Evolutionary conservation across 2,329 filamentous ascomycete genomes (phyloP), one percentile per base, ranked within the genome.

Genomic region (Colletotrichum phormii): DNA sequence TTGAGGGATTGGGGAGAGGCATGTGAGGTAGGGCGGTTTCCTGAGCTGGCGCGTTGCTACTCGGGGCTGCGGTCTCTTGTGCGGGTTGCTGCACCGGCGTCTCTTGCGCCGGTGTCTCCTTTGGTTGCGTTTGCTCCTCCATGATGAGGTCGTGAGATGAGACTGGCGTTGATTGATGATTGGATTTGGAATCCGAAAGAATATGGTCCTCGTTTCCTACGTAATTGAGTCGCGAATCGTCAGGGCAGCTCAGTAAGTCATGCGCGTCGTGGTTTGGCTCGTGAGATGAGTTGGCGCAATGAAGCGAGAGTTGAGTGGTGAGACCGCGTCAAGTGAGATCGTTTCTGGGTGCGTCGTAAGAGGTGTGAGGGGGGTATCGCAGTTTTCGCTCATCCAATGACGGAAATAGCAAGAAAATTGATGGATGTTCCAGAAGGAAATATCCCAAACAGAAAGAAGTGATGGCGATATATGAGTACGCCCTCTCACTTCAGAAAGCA

Each of bases 101-200:
- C 42, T 73, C 67, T n/a, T 49, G 59, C 13, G 62, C 63, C 15
- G 62, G 57, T 46, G 61, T 73, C 22, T 73, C 55, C 62, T 66
- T 62, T 29, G 35, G 29, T 59, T 72, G 67, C 55, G 62, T 22
- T 72, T 72, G 71, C 33, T 67, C 68, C 46, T 72, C 71, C 71
- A 73, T 73, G 11, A 12, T 63, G 57, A 26, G 22, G 12, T 55
- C 31, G 15, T 42, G 49, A 60, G 31, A 64, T 35, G 49, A 57
- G 24, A 58, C 26, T 29, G 22, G n/a, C 22, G 53, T 49, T 15
- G 33, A 22, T 24, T 24, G 59, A 53, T 6, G 26, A 35, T 22
- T 42, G 26, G 4, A 5, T 35, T 22, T 64, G 35, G 13, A 29
- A 7, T 7, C 8, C 15, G 13, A 42, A 37, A 24, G 61, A 9